Conservation (phyloP, 148 eudicot genomes). For the Camellia sinensis region DNA sequence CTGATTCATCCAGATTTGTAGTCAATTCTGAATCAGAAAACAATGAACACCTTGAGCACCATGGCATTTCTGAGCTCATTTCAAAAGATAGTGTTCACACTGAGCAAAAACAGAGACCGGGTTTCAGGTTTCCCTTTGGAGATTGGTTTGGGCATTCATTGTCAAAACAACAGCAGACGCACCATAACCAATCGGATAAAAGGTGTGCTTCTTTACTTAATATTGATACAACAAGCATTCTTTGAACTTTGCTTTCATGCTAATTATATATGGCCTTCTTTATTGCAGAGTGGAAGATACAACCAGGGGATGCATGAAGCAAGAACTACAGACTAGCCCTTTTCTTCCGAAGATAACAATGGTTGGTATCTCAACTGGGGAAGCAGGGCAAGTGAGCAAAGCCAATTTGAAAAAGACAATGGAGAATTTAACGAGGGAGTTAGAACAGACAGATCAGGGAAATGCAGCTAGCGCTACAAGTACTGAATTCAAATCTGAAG, state of each 20-base stretch:
- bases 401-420: conserved; percentile 72
- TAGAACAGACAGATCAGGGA: conserved; percentile 56
- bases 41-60: conserved; percentile 30
- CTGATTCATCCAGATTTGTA: conserved; percentile 27
- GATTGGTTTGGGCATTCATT: conserved; percentile 71
- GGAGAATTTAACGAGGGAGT: conserved; percentile 78
- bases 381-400: conserved; percentile 70
- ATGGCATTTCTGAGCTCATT: conserved; percentile 35
- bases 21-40: conserved; percentile 31
- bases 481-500: conserved; percentile 31
- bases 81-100: conserved; percentile 27
- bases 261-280: not conserved
- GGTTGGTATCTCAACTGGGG: conserved; percentile 82
- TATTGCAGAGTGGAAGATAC: conserved; percentile 35
- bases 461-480: conserved; percentile 21
- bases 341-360: conserved; percentile 85
- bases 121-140: conserved; percentile 58
- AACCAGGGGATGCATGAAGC: conserved; percentile 23
- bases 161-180: conserved; percentile 41
- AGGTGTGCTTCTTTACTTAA: conserved; percentile 30
- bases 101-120: conserved; percentile 28
- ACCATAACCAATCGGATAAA: conserved; percentile 31
- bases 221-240: not conserved
- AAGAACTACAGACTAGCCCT: conserved; percentile 44
- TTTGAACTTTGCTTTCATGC: not conserved